Evolutionary conservation across 73 alveolate genomes (phyloP), one percentile per base, ranked within the genome.

Genomic region (Blepharisma japonicum): DNA sequence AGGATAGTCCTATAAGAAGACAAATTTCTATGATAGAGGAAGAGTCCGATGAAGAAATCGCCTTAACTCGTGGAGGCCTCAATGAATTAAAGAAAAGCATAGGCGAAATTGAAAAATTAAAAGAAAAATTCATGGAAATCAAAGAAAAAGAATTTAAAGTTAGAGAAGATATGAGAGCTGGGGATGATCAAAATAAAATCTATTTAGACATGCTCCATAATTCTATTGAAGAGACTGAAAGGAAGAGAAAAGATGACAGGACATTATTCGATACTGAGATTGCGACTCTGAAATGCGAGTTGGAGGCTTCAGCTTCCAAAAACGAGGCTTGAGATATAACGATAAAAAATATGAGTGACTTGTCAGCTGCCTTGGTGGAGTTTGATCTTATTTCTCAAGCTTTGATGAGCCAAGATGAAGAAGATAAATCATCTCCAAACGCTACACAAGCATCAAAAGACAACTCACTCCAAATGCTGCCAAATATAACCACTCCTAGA

Each of bases 161-260:
- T 48, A n/a, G 46, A n/a, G 74, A 61, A 61, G 74, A 61, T 14
- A 61, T 61, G 47, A 20, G 74, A 39, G 11, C 47, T 8, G 23
- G 23, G 11, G 47, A 61, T 18, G 49, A 25, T 61, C 39, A 61
- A 61, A n/a, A 14, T 20, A 39, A 61, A 61, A 25, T 61, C 38
- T 25, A 14, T 25, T 4, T 61, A 20, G 74, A 61, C 14, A 61
- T 61, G 1, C 39, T 61, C 4, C 14, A 39, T 14, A 61, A 61
- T 20, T n/a, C 18, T 14, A 8, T n/a, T 25, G 74, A 61, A 5
- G 74, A 61, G 47, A 25, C 23, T 1, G 23, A 61, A 61, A 25
- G 47, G 11, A 14, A 25, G 18, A 61, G 14, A 39, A 20, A 20
- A n/a, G 23, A 61, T 20, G 74, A 61, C 47, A n/a, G 74, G 74